These are phyloP conservation scores for Podospora pseudocomata DNA, from an alignment of 495 filamentous ascomycete species.

Conservation along the genomic window DNA sequence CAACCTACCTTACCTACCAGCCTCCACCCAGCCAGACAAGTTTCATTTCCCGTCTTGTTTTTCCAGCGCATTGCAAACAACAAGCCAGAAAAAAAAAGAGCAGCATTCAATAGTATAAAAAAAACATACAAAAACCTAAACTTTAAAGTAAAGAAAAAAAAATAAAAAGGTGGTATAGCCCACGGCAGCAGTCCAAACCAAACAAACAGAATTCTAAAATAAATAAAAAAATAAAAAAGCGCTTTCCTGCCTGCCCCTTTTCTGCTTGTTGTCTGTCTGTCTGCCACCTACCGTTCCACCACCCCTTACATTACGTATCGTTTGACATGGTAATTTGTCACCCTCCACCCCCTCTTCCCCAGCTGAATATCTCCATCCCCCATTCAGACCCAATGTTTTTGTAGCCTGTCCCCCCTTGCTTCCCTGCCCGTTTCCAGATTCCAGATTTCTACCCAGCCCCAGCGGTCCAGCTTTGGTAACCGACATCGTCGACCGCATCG, in stretches of 20 bases:
- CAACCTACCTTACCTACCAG: neutral
- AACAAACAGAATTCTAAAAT: neutral
- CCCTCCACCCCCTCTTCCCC: too few relatives aligned
- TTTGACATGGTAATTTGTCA: neutral
- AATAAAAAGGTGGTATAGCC: constrained; percentile 1
- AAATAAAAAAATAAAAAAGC: too few relatives aligned
- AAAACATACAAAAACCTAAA: neutral
- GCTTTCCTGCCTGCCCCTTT: neutral
- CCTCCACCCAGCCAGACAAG: neutral
- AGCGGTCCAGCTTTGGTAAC: too few relatives aligned
- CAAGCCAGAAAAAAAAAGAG: neutral
- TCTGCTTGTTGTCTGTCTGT: neutral
- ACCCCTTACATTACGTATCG: neutral
- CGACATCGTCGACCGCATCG: neutral
- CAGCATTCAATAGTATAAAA: neutral
- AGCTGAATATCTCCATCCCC: neutral
- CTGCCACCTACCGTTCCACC: too few relatives aligned
- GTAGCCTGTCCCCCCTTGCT: neutral
- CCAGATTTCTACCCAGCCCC: neutral
- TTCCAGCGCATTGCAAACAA: neutral
- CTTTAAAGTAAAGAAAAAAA: constrained; percentile 7
- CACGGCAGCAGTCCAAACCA: neutral
- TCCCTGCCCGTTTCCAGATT: neutral
- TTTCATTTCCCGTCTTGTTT: neutral
- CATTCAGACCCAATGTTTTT: neutral